A percentile compares a stretch with the other conserved stretches of the same genome.
Evolutionary conservation across 2,329 filamentous ascomycete species (phyloP).

Genomic region (Microsporum audouinii): DNA sequence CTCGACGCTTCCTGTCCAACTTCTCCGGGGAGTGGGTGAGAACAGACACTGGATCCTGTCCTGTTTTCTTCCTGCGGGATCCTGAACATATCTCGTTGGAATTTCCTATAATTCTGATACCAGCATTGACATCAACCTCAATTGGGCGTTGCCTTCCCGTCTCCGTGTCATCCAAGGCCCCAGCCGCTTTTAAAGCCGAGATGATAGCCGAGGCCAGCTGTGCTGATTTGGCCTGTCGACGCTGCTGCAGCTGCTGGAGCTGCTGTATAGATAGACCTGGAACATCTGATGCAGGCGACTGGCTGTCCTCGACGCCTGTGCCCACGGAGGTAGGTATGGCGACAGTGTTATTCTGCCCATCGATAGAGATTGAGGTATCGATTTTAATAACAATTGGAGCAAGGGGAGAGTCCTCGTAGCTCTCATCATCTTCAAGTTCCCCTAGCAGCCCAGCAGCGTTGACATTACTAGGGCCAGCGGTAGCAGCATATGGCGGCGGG

Average conservation of each 20-base stretch:
- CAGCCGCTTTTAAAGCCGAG: constrained; percentile 16
- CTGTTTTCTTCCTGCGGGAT: background rate
- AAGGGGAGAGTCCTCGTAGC: constrained; percentile 13
- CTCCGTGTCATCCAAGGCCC: constrained; percentile 12
- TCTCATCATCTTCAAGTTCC: constrained; percentile 12
- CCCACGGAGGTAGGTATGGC: constrained; percentile 16
- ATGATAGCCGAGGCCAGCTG: constrained; percentile 20
- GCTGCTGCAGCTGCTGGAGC: constrained; percentile 15
- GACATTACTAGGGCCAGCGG: background rate
- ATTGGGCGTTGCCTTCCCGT: constrained; percentile 13
- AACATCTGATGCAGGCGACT: constrained; percentile 5
- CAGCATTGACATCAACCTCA: constrained; percentile 22
- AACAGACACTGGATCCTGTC: background rate
- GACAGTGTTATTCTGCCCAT: constrained; percentile 26
- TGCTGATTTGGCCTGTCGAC: constrained; percentile 19
- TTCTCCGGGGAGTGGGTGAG: background rate
- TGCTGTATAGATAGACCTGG: background rate
- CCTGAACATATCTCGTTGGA: constrained; percentile 21
- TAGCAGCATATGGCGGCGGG: constrained; percentile 19
- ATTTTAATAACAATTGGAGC: constrained; percentile 24
- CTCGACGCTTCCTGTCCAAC: constrained; percentile 8
- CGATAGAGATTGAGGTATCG: constrained; percentile 26
- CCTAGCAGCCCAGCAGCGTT: background rate
- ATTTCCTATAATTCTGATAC: constrained; percentile 22
- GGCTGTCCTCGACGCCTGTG: background rate